Percentiles rank a stretch among this genome's conserved stretches.
These are phyloP conservation scores for Backusella parvicylindrica DNA, from an alignment of 192 early-diverging fungal species.

Conservation along the genomic window DNA sequence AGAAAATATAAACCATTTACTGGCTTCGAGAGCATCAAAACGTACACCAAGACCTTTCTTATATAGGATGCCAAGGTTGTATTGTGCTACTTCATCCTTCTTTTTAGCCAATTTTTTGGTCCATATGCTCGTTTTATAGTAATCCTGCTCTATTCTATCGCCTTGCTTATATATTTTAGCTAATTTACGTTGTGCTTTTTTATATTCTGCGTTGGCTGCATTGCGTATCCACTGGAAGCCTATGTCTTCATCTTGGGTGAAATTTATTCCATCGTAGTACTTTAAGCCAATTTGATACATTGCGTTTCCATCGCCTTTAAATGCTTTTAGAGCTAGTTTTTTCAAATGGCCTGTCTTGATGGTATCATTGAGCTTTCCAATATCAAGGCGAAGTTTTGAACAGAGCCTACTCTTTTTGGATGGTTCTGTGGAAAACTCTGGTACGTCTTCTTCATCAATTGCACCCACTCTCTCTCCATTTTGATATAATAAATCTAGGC, in stretches of 20 bases:
- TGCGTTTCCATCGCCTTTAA: no score
- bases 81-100: neutral
- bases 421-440: no score
- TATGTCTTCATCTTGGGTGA: no score
- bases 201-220: no score
- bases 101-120: neutral
- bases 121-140: neutral
- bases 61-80: neutral
- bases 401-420: neutral
- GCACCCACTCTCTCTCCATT: no score
- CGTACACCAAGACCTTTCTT: no score
- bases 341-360: neutral
- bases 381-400: neutral
- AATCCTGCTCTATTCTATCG: neutral
- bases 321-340: no score
- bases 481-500: neutral
- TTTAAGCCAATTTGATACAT: no score
- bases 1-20: no score
- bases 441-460: neutral
- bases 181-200: neutral
- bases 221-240: no score
- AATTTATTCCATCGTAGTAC: no score
- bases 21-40: no score
- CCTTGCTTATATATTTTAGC: neutral
- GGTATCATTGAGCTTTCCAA: neutral